Evolutionary conservation across 2,329 filamentous ascomycete species (phyloP), one percentile per base, ranked within the genome.

Genomic region (Aspergillus sp.): DNA sequence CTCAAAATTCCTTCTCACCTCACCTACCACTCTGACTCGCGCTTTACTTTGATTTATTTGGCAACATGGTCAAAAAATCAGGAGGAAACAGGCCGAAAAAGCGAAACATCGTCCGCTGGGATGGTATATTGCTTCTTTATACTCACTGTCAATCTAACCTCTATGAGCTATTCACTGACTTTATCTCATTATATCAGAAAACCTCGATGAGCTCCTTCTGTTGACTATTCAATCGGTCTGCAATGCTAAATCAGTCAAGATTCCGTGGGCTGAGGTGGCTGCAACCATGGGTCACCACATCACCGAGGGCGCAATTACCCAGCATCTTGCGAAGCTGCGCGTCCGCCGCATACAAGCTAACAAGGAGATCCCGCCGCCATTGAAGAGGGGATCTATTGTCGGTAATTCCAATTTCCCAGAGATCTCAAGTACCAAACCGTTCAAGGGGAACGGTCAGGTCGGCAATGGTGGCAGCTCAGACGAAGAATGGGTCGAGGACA

Each of bases 261-360:
- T 81, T 19, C 79, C 79, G 8, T 81, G 77, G 76, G 62, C 65
- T 1, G 59, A 73, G 2, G 70, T 80, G 21, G 77, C 77, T 6
- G 49, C 62, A 21, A 60, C 67, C 1, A 77, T 81, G 73, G 73
- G 73, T 6, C 55, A 68, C 2, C 70, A 69, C n/a, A 75, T 76
- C 55, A 73, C 71, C 0, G 76, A 76, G 48, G 77, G 78, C 2
- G 75, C 78, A 1, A 79, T 80, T 21, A 66, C 76, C 1, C 79
- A 81, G 60, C 79, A 81, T 52, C 66, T 81, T 14, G 69, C 77
- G 0, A 81, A 81, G 57, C 61, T 80, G 3, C 77, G 79, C 8
- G 49, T 40, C 17, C 70, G 72, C 31, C 70, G 78, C 58, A 58
- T 69, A 8, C 58, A 63, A 3, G 64, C 66, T 4, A 68, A 69